Evolutionary conservation across 306 rosid genomes (phyloP).

Genomic region (Acacia acuminata): DNA sequence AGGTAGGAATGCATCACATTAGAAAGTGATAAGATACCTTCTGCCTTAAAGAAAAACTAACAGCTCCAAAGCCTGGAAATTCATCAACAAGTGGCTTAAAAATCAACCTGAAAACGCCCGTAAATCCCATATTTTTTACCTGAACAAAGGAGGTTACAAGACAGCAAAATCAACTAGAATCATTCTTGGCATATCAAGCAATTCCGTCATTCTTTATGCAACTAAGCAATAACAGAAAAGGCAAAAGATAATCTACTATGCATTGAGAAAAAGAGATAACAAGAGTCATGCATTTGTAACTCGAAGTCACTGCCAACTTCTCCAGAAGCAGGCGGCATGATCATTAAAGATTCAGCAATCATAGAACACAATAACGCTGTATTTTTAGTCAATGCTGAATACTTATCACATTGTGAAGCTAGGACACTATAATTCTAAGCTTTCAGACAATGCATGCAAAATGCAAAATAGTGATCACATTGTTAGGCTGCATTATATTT

Average conservation of each 20-base stretch:
- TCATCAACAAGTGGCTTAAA: conserved; percentile 90
- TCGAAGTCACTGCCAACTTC: not conserved
- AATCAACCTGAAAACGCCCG: conserved; percentile 91
- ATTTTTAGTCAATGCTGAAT: not conserved
- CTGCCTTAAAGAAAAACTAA: conserved; percentile 83
- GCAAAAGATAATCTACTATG: not conserved
- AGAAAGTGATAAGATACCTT: conserved; percentile 56
- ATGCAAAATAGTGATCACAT: not conserved
- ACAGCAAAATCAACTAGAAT: conserved; percentile 12
- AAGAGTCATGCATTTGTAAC: not conserved
- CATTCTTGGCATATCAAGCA: not conserved
- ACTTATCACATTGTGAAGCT: not conserved
- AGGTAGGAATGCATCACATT: conserved; percentile 10
- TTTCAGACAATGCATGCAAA: not conserved
- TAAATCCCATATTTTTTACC: conserved; percentile 95
- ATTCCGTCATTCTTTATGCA: not conserved
- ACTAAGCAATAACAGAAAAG: conserved; percentile 6
- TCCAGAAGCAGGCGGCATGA: not conserved
- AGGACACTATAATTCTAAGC: not conserved
- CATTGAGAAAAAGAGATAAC: not conserved
- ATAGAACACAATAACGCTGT: not conserved
- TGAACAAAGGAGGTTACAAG: conserved; percentile 37
- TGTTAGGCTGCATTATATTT: not conserved
- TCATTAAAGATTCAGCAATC: not conserved
- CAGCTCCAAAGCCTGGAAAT: conserved; percentile 96